phyloP scores from a whole-genome alignment of 2,329 filamentous ascomycete species.

The Fusarium foetens region DNA sequence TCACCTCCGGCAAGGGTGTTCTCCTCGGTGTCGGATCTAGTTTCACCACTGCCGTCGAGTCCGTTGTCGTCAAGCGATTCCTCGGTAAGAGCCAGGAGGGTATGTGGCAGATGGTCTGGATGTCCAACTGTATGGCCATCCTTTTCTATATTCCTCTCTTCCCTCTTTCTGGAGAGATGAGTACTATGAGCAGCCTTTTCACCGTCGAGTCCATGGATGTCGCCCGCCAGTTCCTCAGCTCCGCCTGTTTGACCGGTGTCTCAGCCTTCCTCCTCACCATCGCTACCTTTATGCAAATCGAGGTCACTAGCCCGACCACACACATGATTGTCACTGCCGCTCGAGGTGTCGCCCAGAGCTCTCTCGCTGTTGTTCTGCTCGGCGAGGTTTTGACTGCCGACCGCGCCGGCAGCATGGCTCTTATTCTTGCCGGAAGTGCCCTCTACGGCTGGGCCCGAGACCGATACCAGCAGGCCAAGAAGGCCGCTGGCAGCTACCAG shows the following conservation, averaged over 20 bases:
- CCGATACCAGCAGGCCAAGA: slow-evolving; percentile 41
- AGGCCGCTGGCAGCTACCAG: slow-evolving; percentile 40
- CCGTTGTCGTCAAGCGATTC: slow-evolving; percentile 42
- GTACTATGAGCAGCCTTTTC: slow-evolving; percentile 34
- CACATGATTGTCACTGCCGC: slow-evolving; percentile 45
- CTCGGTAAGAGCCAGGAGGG: slow-evolving; percentile 43
- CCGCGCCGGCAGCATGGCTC: slow-evolving; percentile 42
- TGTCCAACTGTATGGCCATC: slow-evolving; percentile 43
- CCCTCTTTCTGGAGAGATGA: slow-evolving; percentile 41
- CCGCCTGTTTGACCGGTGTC: slow-evolving; percentile 39
- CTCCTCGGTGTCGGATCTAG: slow-evolving; percentile 42
- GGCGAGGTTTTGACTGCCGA: slow-evolving; percentile 41
- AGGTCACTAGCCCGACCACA: slow-evolving; percentile 43
- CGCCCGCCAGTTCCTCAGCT: slow-evolving; percentile 38
- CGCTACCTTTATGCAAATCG: slow-evolving; percentile 44
- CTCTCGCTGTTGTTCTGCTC: slow-evolving; percentile 41
- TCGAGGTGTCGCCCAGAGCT: slow-evolving; percentile 43
- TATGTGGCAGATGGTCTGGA: slow-evolving; percentile 46
- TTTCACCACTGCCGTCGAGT: slow-evolving; percentile 43
- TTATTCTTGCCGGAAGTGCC: slow-evolving; percentile 40
- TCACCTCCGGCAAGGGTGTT: slow-evolving; percentile 43
- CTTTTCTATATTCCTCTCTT: slow-evolving; percentile 43
- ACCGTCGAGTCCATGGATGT: slow-evolving; percentile 26
- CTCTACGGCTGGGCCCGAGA: slow-evolving; percentile 44
- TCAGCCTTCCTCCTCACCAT: slow-evolving; percentile 44